These are phyloP conservation scores for Platanthera zijinensis DNA, from an alignment of 106 monocot species.

Conservation along the genomic window DNA sequence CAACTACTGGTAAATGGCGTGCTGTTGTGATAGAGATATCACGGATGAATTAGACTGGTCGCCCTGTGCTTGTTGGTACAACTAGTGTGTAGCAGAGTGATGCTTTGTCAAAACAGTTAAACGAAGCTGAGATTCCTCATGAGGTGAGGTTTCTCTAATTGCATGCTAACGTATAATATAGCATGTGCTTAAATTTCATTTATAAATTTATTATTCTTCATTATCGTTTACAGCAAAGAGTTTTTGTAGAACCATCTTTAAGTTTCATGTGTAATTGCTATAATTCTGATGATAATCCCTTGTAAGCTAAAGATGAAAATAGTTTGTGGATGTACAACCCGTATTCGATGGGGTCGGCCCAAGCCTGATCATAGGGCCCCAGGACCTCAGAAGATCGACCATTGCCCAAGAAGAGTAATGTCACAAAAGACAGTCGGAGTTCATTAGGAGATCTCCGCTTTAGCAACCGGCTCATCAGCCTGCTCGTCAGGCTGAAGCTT, in stretches of 20 bases:
- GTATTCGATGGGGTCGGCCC: too few species aligned
- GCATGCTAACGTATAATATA: not conserved
- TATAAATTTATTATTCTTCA: not conserved
- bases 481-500: too few species aligned
- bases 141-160: conserved; percentile 39
- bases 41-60: conserved; percentile 87
- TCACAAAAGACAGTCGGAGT: too few species aligned
- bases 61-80: conserved; percentile 97
- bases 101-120: conserved; percentile 65
- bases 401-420: too few species aligned
- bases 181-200: not conserved
- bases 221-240: not conserved
- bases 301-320: not conserved
- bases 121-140: conserved; percentile 81
- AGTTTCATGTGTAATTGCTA: not conserved
- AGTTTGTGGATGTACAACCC: too few species aligned
- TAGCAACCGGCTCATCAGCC: too few species aligned
- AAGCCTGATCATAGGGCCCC: too few species aligned
- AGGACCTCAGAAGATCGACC: too few species aligned
- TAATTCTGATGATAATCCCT: not conserved
- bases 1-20: conserved; percentile 86
- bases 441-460: too few species aligned
- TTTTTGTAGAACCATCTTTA: not conserved
- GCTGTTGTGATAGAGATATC: conserved; percentile 94
- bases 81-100: conserved; percentile 99